phyloP scores from a whole-genome alignment of 768 basidiomycete genomes.

The Lentinula sp. region DNA sequence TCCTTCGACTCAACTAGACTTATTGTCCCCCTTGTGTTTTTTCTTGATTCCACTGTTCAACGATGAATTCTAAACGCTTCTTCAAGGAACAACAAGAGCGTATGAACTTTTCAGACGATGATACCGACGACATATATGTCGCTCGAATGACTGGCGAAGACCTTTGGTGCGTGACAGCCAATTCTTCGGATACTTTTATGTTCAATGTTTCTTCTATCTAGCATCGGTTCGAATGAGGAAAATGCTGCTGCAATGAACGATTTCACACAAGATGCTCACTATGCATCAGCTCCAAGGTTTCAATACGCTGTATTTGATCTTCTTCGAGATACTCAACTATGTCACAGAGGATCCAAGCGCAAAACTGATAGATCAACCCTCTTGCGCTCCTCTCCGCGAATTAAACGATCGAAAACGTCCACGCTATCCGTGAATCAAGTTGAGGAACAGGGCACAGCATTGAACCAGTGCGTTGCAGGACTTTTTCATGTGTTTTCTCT shows the following conservation, averaged over 20 bases:
- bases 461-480: background rate
- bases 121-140: background rate
- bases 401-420: background rate
- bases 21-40: background rate
- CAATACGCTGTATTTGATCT: background rate
- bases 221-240: background rate
- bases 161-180: background rate
- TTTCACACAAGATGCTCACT: background rate
- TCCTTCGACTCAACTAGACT: background rate
- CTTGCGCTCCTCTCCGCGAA: conserved; percentile 1
- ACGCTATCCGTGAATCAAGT: background rate
- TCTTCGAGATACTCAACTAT: background rate
- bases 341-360: background rate
- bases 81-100: background rate
- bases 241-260: background rate
- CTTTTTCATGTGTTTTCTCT: background rate
- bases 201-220: background rate
- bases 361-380: background rate
- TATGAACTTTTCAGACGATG: background rate
- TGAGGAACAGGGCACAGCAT: background rate
- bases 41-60: background rate
- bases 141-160: background rate
- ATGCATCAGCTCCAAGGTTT: background rate
- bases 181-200: too few species aligned
- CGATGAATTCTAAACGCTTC: background rate